Evolutionary conservation across 2,329 filamentous ascomycete species (phyloP).

Genomic region (Drechslerella dactyloides): DNA sequence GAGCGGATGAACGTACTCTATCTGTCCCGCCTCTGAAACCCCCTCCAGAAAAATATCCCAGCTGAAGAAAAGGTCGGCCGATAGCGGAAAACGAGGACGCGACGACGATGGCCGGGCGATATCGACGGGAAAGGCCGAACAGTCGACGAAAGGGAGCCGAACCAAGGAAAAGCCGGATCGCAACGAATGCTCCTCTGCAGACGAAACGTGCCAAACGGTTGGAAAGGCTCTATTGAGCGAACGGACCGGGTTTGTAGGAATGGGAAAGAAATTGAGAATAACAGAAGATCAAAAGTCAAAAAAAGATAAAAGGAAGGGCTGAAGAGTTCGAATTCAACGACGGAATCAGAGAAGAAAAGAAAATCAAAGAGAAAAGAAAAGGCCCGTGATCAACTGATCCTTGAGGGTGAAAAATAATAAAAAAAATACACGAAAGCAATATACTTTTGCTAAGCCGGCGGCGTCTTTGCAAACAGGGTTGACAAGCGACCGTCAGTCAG

Average conservation of each 20-base stretch:
- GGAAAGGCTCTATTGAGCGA: conserved; percentile 9
- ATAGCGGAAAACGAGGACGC: conserved; percentile 28
- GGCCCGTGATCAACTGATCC: conserved; percentile 3
- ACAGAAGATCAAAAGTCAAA: no score
- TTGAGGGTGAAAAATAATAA: not conserved
- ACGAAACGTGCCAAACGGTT: conserved; percentile 15
- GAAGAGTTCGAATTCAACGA: conserved; percentile 47
- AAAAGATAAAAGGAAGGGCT: conserved; percentile 42
- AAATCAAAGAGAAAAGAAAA: conserved; percentile 14
- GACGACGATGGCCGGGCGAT: conserved; percentile 1
- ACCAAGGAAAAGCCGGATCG: conserved; percentile 4
- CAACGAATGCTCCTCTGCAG: conserved; percentile 16
- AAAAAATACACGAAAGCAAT: not conserved
- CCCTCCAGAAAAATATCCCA: not conserved
- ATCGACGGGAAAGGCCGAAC: conserved; percentile 2
- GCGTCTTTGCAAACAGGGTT: not conserved
- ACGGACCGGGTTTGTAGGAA: conserved; percentile 12
- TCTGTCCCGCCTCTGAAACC: conserved; percentile 12
- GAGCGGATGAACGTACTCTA: conserved; percentile 19
- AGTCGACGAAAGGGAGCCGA: conserved; percentile 6
- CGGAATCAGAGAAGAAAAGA: conserved; percentile 33
- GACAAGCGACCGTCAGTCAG: conserved; percentile 1
- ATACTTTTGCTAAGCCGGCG: conserved; percentile 6
- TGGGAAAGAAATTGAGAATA: conserved; percentile 17
- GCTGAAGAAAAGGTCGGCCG: conserved; percentile 17